These are phyloP conservation scores for Beverwykella pulmonaria DNA, from an alignment of 495 filamentous ascomycete genomes.

Conservation along the genomic window DNA sequence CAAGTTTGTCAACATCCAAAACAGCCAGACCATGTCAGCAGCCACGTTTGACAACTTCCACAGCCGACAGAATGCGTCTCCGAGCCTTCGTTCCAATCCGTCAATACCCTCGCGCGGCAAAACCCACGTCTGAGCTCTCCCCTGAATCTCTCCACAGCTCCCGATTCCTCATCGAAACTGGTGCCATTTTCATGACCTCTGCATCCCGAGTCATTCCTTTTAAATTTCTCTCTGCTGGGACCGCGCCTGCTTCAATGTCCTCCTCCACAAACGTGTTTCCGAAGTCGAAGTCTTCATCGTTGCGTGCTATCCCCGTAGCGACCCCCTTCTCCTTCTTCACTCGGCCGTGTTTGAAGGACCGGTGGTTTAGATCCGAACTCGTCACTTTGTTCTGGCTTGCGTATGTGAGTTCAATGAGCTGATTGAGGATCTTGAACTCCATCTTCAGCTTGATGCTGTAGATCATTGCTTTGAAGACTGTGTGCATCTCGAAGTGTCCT, in stretches of 20 bases:
- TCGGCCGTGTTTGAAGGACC: neutral
- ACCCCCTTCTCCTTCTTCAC: neutral
- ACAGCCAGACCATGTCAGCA: neutral
- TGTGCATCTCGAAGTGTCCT: slow-evolving; percentile 18
- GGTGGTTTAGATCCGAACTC: neutral
- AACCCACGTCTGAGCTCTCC: neutral
- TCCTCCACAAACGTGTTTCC: neutral
- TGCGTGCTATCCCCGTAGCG: neutral
- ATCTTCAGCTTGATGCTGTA: slow-evolving; percentile 37
- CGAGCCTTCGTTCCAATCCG: too few relatives aligned
- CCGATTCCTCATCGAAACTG: neutral
- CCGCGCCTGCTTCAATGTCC: too few relatives aligned
- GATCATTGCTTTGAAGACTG: slow-evolving; percentile 20
- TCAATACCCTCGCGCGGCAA: neutral
- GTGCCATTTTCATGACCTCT: too few relatives aligned
- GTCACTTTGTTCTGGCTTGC: neutral
- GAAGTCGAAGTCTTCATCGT: neutral
- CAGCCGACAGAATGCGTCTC: too few relatives aligned
- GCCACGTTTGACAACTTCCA: too few relatives aligned
- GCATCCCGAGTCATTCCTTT: too few relatives aligned
- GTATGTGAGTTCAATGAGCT: slow-evolving; percentile 24
- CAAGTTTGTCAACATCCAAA: neutral
- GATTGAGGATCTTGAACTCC: slow-evolving; percentile 34
- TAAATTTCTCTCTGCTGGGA: too few relatives aligned
- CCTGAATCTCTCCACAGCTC: neutral